phyloP scores from a whole-genome alignment of 139 green algal genomes.

The Monoraphidium neglectum region DNA sequence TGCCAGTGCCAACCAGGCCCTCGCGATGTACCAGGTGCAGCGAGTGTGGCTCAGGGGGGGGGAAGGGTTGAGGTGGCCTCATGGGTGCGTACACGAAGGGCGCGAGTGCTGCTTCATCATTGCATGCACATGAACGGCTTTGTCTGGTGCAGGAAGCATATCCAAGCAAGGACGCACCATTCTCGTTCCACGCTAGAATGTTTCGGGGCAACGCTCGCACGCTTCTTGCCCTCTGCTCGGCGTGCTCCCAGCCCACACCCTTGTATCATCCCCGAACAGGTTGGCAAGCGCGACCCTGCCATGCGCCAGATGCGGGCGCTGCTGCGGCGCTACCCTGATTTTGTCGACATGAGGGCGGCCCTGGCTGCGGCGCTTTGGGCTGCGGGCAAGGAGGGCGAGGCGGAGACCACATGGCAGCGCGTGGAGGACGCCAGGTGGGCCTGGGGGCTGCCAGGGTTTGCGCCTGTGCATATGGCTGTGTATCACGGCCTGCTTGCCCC shows the following conservation, averaged over 20 bases:
- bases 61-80: neutral
- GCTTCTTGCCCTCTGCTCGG: neutral
- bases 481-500: neutral
- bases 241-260: neutral
- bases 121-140: neutral
- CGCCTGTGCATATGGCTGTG: neutral
- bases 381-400: conserved; percentile 70
- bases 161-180: neutral
- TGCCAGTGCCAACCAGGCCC: conserved; percentile 75
- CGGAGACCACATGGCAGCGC: conserved; percentile 73
- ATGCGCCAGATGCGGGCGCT: conserved; percentile 73
- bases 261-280: neutral
- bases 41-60: conserved; percentile 51
- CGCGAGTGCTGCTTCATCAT: no score
- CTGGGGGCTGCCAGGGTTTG: conserved; percentile 27
- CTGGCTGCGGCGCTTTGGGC: conserved; percentile 82
- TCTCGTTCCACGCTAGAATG: neutral
- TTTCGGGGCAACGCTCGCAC: neutral
- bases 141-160: neutral
- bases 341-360: conserved; percentile 82
- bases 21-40: conserved; percentile 76
- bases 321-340: conserved; percentile 79
- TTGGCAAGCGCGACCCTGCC: neutral
- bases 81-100: neutral
- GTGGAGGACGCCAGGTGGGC: conserved; percentile 59